phyloP scores from a whole-genome alignment of 768 basidiomycete species.

The Auriculariales sp. region DNA sequence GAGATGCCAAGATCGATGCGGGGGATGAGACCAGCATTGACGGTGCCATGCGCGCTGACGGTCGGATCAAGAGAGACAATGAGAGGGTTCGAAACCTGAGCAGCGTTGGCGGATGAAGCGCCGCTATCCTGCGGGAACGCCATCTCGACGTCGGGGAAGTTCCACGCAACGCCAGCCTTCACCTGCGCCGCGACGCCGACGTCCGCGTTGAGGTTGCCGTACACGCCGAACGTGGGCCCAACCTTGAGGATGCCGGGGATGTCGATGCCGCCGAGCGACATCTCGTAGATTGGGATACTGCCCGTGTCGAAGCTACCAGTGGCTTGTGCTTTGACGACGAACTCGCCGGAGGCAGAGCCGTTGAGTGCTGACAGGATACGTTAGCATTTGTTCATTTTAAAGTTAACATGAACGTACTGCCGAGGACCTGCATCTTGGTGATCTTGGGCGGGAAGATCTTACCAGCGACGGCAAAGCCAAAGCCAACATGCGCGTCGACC shows the following conservation, averaged over 20 bases:
- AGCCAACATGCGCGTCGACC: background rate
- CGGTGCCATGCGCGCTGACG: background rate
- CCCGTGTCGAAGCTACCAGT: constrained; percentile 1
- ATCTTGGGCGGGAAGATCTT: constrained; percentile 2
- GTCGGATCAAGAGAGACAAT: background rate
- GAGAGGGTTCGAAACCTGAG: background rate
- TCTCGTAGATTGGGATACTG: background rate
- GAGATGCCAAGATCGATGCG: constrained; percentile 1
- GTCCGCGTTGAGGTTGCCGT: background rate
- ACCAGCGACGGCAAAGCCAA: background rate
- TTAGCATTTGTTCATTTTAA: background rate
- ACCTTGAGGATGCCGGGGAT: constrained; percentile 3
- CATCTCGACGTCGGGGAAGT: background rate
- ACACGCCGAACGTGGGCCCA: background rate
- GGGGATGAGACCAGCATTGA: constrained; percentile 1
- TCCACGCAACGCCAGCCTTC: background rate
- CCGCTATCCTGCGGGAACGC: constrained; percentile 4
- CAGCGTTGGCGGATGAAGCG: background rate
- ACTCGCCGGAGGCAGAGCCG: background rate
- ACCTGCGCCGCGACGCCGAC: constrained; percentile 1
- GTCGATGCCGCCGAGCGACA: background rate
- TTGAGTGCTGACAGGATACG: background rate
- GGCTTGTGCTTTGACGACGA: background rate
- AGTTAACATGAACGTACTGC: background rate
- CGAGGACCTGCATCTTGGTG: background rate